These are phyloP conservation scores for Sindora glabra DNA, from an alignment of 306 rosid species.

Conservation along the genomic window DNA sequence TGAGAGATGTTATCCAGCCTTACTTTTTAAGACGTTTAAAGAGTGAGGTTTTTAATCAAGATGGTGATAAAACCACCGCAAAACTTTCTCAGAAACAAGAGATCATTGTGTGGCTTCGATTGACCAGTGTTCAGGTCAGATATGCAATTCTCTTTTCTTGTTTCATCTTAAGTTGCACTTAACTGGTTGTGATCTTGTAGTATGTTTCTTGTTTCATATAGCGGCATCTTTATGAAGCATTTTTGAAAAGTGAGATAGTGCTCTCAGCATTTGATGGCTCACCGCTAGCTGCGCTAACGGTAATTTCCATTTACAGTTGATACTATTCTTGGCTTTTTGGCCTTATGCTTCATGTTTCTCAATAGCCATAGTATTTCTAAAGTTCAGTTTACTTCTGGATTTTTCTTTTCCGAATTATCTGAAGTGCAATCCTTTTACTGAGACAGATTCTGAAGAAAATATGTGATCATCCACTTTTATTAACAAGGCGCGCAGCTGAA, in stretches of 20 bases:
- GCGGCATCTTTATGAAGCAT: conserved; percentile 82
- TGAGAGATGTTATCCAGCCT: conserved; percentile 77
- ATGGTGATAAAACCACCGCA: conserved; percentile 32
- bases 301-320: conserved; percentile 20
- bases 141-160: conserved; percentile 3
- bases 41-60: conserved; percentile 79
- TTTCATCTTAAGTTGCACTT: conserved; percentile 1
- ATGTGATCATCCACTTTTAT: conserved; percentile 82
- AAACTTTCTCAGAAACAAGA: conserved; percentile 78
- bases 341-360: background rate
- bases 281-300: conserved; percentile 87
- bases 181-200: background rate
- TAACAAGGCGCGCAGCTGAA: conserved; percentile 92
- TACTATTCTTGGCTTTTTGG: conserved; percentile 4
- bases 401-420: background rate
- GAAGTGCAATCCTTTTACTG: conserved; percentile 5
- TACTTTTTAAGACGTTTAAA: conserved; percentile 82
- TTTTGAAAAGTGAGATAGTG: conserved; percentile 72
- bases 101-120: conserved; percentile 79
- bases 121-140: conserved; percentile 73
- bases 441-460: conserved; percentile 83
- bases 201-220: conserved; percentile 23
- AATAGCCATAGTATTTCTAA: background rate
- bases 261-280: conserved; percentile 95
- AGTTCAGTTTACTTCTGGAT: background rate